Evolutionary conservation across 495 filamentous ascomycete species (phyloP), one percentile per base, ranked within the genome.

Genomic region (Podospora anserina): DNA sequence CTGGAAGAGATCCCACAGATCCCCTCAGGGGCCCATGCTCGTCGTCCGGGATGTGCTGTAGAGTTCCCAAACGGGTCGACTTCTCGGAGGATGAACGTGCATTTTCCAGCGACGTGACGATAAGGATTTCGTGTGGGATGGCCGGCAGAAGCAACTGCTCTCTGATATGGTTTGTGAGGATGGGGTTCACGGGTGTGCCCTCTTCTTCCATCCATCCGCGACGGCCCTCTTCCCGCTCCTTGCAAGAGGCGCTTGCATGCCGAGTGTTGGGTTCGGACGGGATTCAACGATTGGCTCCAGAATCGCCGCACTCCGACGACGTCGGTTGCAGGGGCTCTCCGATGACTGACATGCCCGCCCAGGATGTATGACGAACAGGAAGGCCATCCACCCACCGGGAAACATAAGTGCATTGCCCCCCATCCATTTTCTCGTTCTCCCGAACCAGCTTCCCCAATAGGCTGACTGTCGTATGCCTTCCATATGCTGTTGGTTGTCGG

Each of bases 361-460:
- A 27, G 61, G 61, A 68, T 32, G 60, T 65, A 69, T 65, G 67
- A 56, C 61, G 56, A 64, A 32, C 44, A 64, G 18, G 28, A 61
- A 39, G 34, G 63, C 13, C 15, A 26, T 23, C 27, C 19, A 67
- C 26, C 56, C 20, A 30, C n/a, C 19, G 15, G 28, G n/a, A 53
- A 20, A 13, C 20, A 60, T 9, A 26, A 58, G 5, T 26, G 55
- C 55, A 26, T 19, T 0, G 1, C 56, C 57, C 28, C 54, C 55
- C 4, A 30, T 4, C n/a, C 18, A 11, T 23, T 53, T 28, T 28
- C 20, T 32, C 9, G 5, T 49, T 49, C 39, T 63, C 27, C 39
- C 59, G 18, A 27, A 18, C 59, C 18, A 28, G 59, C 16, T 61
- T n/a, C 59, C 59, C 16, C 9, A 28, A 61, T 61, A 7, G 59